Percentiles rank a stretch among this genome's conserved stretches.
phyloP scores from a whole-genome alignment of 495 filamentous ascomycete species.

The Podospora tetraspora region DNA sequence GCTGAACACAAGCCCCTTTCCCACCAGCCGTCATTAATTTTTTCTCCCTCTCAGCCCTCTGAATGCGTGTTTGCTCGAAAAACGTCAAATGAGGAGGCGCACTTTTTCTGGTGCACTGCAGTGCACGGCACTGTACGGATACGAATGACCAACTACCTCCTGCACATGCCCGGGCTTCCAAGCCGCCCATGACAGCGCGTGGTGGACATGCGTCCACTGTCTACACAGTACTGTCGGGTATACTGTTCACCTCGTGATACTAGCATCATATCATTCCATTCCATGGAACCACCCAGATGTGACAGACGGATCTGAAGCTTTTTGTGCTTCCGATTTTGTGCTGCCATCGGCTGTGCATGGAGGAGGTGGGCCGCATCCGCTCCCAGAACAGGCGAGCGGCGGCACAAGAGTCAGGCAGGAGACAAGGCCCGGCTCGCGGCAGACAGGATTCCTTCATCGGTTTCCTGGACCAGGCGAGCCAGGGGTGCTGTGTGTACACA shows the following conservation, averaged over 20 bases:
- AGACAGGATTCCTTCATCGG: conserved; percentile 3
- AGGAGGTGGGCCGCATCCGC: background rate
- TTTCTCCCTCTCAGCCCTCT: background rate
- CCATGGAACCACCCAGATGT: background rate
- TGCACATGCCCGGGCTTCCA: no score
- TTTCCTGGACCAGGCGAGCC: no score
- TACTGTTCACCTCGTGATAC: background rate
- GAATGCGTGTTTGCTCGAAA: background rate
- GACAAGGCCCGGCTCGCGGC: background rate
- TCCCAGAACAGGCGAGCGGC: background rate
- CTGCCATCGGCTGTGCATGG: background rate
- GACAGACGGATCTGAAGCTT: background rate
- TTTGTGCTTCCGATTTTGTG: conserved; percentile 6
- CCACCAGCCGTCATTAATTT: background rate
- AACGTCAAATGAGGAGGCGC: background rate
- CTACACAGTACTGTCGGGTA: background rate
- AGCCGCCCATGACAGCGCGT: no score
- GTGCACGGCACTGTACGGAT: no score
- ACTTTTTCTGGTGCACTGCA: no score
- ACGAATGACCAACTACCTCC: no score
- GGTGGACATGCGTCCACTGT: no score
- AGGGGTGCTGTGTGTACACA: no score
- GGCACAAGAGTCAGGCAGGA: background rate
- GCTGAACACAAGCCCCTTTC: conserved; percentile 7
- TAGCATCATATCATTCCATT: background rate